Percentiles rank a stretch among this genome's conserved stretches.
phyloP scores from a whole-genome alignment of 2,329 filamentous ascomycete genomes.

The Lecanicillium sp. region DNA sequence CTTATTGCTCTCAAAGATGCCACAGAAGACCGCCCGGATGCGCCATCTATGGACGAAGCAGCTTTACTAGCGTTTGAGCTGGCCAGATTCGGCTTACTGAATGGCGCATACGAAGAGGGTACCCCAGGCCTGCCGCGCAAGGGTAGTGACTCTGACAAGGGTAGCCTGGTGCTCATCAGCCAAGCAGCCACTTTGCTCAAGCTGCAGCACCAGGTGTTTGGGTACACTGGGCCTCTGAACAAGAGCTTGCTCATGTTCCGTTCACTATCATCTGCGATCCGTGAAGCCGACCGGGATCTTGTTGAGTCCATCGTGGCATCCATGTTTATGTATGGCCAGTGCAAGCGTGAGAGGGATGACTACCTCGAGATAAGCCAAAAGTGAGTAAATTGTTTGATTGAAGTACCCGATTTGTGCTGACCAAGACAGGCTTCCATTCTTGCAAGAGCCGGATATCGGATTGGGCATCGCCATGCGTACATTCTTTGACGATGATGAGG shows the following conservation, averaged over 20 bases:
- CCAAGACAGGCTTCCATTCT: constrained; percentile 51
- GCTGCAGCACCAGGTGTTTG: constrained; percentile 73
- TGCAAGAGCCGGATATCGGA: constrained; percentile 62
- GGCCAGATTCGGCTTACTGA: constrained; percentile 69
- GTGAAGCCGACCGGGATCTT: constrained; percentile 71
- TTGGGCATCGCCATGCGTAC: constrained; percentile 75
- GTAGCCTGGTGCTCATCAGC: constrained; percentile 72
- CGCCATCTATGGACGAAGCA: constrained; percentile 59
- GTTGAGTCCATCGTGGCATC: constrained; percentile 74
- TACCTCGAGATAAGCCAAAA: constrained; percentile 61
- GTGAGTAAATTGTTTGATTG: constrained; percentile 36
- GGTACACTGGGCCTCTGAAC: constrained; percentile 90
- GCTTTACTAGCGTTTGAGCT: constrained; percentile 81
- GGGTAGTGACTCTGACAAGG: constrained; percentile 62
- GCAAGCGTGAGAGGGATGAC: constrained; percentile 59
- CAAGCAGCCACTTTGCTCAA: constrained; percentile 77
- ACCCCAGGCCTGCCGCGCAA: constrained; percentile 47
- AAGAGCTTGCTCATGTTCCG: constrained; percentile 82
- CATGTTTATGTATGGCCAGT: constrained; percentile 74
- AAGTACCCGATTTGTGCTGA: constrained; percentile 13
- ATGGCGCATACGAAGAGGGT: constrained; percentile 53
- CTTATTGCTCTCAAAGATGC: constrained; percentile 53
- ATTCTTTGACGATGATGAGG: constrained; percentile 64
- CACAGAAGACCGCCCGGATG: constrained; percentile 33
- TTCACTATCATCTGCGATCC: constrained; percentile 71